These are phyloP conservation scores for Cupressus sempervirens DNA, from an alignment of 75 land plant genomes.

Conservation along the genomic window DNA sequence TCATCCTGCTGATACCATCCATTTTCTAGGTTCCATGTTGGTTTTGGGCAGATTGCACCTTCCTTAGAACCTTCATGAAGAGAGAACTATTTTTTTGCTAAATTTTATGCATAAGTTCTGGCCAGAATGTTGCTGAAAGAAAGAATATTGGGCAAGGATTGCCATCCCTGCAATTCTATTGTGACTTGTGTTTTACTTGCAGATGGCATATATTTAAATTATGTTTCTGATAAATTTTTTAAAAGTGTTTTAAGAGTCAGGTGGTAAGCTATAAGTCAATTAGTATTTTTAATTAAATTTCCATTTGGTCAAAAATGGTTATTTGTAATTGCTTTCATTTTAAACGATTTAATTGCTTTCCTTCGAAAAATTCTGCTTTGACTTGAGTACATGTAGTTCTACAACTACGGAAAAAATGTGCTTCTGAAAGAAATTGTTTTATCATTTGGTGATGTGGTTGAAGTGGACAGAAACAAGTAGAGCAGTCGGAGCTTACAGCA, in stretches of 20 bases:
- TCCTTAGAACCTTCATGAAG: neutral
- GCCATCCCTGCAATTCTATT: neutral
- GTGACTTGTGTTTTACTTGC: neutral
- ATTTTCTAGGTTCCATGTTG: neutral
- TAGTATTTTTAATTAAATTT: neutral
- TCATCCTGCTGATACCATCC: neutral
- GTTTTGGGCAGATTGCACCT: neutral
- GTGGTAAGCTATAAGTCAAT: neutral
- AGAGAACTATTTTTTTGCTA: neutral
- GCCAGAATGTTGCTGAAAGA: neutral
- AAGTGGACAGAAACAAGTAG: conserved; percentile 25
- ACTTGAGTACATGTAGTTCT: neutral
- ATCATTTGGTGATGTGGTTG: neutral
- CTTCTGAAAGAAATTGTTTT: neutral
- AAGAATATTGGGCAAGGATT: neutral
- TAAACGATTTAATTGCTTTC: neutral
- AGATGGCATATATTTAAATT: neutral
- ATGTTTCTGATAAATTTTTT: neutral
- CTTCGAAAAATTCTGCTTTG: neutral
- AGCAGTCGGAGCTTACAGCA: conserved; percentile 39
- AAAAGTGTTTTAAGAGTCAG: neutral
- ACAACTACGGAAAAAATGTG: neutral
- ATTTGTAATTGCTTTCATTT: neutral
- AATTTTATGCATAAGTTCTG: neutral
- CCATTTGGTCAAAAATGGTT: neutral